Evolutionary conservation across 345 rosid species (phyloP).

Genomic region (Brassica cretica): DNA sequence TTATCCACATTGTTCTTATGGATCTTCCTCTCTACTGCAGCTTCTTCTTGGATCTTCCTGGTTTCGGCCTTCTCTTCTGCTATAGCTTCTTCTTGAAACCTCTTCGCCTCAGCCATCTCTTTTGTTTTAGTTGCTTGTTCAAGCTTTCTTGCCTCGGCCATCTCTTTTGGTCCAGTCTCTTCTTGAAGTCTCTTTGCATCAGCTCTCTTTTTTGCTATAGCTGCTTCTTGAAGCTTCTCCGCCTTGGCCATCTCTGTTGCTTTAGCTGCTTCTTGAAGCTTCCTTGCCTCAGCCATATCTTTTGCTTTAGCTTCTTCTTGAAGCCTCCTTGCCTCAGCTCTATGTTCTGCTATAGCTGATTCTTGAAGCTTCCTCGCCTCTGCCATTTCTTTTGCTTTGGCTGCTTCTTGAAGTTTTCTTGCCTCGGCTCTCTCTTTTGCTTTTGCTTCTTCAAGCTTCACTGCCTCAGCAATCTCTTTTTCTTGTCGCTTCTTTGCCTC

Average conservation of each 20-base stretch:
- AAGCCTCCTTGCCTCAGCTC: too few relatives aligned
- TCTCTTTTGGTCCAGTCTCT: constrained; percentile 8
- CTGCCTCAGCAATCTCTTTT: constrained; percentile 25
- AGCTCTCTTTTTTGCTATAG: background rate
- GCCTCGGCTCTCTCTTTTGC: background rate
- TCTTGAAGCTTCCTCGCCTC: background rate
- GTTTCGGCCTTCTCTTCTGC: too few relatives aligned
- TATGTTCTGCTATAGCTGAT: too few relatives aligned
- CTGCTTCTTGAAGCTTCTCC: constrained; percentile 14
- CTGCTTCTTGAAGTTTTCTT: constrained; percentile 13
- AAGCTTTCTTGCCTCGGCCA: constrained; percentile 10
- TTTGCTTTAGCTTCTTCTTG: too few relatives aligned
- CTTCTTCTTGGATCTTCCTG: too few relatives aligned
- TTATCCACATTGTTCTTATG: constrained; percentile 7
- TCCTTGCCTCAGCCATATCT: too few relatives aligned
- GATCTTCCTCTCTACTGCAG: constrained; percentile 24
- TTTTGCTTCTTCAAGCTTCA: constrained; percentile 17
- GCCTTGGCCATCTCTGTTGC: constrained; percentile 19
- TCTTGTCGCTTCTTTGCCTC: too few relatives aligned
- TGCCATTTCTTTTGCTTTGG: constrained; percentile 12
- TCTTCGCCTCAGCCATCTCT: too few relatives aligned
- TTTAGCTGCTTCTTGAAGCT: background rate
- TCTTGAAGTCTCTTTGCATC: constrained; percentile 25
- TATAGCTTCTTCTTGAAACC: too few relatives aligned
- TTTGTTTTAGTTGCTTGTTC: too few relatives aligned